Percentiles rank a stretch among this genome's conserved stretches.
Evolutionary conservation across 352 stramenopile species (phyloP).

Genomic region (Globisporangium spiculum): DNA sequence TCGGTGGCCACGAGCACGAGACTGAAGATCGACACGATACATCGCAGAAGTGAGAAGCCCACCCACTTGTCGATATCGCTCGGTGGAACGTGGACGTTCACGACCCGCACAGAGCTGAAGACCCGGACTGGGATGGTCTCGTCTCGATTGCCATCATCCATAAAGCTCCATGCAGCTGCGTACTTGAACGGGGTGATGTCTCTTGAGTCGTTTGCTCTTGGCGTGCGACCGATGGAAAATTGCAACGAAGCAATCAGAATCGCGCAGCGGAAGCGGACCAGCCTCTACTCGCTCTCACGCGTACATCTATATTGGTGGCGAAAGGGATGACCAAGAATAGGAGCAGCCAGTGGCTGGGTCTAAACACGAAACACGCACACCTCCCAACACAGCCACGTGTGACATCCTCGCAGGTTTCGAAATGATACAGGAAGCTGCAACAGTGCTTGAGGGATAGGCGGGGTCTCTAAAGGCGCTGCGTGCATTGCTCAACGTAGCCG

Average conservation of each 20-base stretch:
- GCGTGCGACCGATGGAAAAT: not conserved
- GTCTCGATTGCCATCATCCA: not conserved
- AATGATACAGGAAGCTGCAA: not conserved
- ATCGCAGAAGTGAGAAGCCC: slow-evolving; percentile 24
- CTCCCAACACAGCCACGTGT: not conserved
- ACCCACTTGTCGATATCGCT: slow-evolving; percentile 29
- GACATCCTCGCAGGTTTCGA: not conserved
- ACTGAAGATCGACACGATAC: slow-evolving; percentile 29
- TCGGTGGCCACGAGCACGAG: slow-evolving; percentile 46
- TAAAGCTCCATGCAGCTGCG: slow-evolving; percentile 3
- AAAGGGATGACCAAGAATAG: not conserved
- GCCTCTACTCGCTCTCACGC: not conserved
- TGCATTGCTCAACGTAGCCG: not conserved
- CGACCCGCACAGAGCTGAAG: not conserved
- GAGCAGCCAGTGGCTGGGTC: not conserved
- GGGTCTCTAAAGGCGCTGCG: not conserved
- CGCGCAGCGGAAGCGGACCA: too few species aligned
- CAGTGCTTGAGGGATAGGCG: not conserved
- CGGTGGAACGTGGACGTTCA: not conserved
- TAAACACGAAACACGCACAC: not conserved
- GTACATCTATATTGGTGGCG: not conserved
- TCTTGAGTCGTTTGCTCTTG: not conserved
- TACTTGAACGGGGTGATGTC: not conserved
- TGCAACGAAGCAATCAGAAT: not conserved
- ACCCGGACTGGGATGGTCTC: not conserved